phyloP scores from a whole-genome alignment of 2,329 filamentous ascomycete species.

The Aspergillus carbonarius region DNA sequence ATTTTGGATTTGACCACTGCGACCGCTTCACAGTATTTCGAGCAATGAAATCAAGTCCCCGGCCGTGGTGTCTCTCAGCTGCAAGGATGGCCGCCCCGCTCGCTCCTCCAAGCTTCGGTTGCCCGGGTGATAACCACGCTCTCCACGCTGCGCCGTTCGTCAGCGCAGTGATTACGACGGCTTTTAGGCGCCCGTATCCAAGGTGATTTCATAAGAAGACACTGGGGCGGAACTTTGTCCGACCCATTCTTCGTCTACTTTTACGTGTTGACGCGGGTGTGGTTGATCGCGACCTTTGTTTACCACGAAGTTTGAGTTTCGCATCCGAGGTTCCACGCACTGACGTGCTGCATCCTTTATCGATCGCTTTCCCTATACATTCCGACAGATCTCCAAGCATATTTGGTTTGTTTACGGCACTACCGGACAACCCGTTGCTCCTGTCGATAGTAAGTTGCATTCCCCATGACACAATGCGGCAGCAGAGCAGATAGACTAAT shows the following conservation, averaged over 20 bases:
- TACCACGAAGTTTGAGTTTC: not conserved
- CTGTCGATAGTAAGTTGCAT: not conserved
- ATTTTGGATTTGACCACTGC: not conserved
- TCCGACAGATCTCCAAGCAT: not conserved
- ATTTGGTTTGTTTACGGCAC: not conserved
- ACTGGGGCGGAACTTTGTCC: not conserved
- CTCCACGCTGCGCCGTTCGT: conserved; percentile 10
- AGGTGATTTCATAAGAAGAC: conserved; percentile 1
- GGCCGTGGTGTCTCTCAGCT: not conserved
- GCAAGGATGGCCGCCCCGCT: conserved; percentile 8
- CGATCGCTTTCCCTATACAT: not conserved
- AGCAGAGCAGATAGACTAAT: not conserved
- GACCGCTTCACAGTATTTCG: too few relatives aligned
- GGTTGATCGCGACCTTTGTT: conserved; percentile 11
- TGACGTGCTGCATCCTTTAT: not conserved
- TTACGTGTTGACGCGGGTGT: not conserved
- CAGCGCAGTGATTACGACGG: conserved; percentile 7
- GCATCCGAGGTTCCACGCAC: not conserved
- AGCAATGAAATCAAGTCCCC: too few relatives aligned
- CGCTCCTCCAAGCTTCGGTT: conserved; percentile 9
- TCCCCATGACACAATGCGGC: not conserved
- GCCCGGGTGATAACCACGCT: conserved; percentile 14
- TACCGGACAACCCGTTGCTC: not conserved
- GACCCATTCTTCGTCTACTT: not conserved
- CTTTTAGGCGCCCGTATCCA: conserved; percentile 12